Evolutionary conservation across 257 asterid species (phyloP).

Genomic region (Prunella vulgaris): DNA sequence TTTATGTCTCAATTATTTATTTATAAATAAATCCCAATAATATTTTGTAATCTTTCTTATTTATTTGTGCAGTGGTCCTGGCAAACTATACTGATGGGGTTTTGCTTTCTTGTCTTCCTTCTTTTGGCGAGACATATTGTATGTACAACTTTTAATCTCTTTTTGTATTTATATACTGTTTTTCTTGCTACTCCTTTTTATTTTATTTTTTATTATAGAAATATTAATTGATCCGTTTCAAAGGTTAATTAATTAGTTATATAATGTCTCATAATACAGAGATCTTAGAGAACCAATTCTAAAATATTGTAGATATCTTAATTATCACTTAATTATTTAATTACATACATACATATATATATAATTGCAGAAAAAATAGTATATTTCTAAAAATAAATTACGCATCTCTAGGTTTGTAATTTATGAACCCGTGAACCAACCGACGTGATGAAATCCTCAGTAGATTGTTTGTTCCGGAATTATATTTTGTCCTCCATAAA

Average conservation of each 20-base stretch:
- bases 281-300: no score
- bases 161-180: neutral
- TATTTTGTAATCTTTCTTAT: neutral
- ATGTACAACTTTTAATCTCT: slow-evolving; percentile 20
- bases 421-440: slow-evolving; percentile 11
- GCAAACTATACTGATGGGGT: slow-evolving; percentile 88
- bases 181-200: neutral
- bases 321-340: no score
- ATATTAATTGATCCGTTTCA: neutral
- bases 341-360: no score
- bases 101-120: slow-evolving; percentile 69
- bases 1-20: neutral
- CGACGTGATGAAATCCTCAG: neutral
- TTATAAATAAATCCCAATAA: neutral
- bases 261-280: no score
- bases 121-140: slow-evolving; percentile 74
- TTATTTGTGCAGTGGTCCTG: slow-evolving; percentile 80
- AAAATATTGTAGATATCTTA: no score
- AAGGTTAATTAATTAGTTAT: neutral
- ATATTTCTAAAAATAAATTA: neutral
- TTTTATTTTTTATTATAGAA: neutral
- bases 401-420: slow-evolving; percentile 4
- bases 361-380: neutral
- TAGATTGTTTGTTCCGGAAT: neutral
- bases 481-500: neutral